Evolutionary conservation across 495 filamentous ascomycete genomes (phyloP), one percentile per base, ranked within the genome.

Genomic region (Aspergillus baeticus): DNA sequence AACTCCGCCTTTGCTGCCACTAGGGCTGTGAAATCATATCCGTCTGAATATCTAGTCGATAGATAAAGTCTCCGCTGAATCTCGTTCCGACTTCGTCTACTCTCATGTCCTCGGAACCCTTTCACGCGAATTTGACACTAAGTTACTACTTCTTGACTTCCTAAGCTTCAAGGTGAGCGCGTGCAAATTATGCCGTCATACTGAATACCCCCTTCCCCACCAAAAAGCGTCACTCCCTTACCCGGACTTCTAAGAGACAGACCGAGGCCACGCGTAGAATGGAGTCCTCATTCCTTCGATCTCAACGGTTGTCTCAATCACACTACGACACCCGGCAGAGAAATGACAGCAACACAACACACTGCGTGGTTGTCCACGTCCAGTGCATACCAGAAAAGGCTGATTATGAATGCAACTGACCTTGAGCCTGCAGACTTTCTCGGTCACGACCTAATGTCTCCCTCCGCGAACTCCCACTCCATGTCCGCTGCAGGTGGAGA

Each of bases 21-120:
- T 46, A 26, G 20, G 45, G 6, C 42, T 54, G 59, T 62, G 59
- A 62, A 58, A 51, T 58, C 59, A 62, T 58, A 23, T 55, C 43
- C 7, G 31, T n/a, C 52, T 18, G 29, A 2, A 1, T 17, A 37
- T 51, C 26, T 29, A 20, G 22, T 33, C 37, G 5, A 21, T 14
- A 17, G 10, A 44, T 47, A 43, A 43, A 43, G 3, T 33, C 17
- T 44, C 23, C 42, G 13, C 10, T 44, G 47, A 22, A 22, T 39
- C 18, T 42, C 29, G 22, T 42, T 14, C 35, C 5, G 35, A 11
- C 20, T 39, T 39, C 48, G 3, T 41, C 13, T 3, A 43, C 10
- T 23, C 8, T 8, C 26, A 29, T 29, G 17, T 56, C 33, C 2
- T 49, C 44, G 20, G 41, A 23, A 43, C 41, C 10, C 41, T 42